phyloP scores from a whole-genome alignment of 768 basidiomycete genomes.

The Serpula lacrymans region DNA sequence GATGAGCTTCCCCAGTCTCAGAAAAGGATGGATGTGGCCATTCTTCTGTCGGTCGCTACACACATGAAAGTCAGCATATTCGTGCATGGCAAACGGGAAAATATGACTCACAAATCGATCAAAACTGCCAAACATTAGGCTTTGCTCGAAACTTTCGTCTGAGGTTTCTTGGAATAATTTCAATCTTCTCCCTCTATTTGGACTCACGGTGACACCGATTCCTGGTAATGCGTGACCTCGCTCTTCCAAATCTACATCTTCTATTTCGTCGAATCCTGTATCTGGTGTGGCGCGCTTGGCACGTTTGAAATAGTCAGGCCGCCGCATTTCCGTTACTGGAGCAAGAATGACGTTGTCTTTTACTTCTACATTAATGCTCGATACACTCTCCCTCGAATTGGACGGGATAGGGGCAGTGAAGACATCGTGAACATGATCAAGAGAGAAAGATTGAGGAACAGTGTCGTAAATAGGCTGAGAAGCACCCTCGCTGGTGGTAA shows the following conservation, averaged over 20 bases:
- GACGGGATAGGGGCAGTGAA: too few species aligned
- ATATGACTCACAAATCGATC: constrained; percentile 61
- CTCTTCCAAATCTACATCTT: constrained; percentile 16
- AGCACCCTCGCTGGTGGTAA: too few species aligned
- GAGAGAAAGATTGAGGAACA: too few species aligned
- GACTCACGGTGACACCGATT: constrained; percentile 67
- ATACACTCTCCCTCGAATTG: too few species aligned
- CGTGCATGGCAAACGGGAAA: constrained; percentile 1
- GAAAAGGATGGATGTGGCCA: constrained; percentile 7
- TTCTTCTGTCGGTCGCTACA: too few species aligned
- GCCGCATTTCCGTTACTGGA: constrained; percentile 55
- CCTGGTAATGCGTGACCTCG: constrained; percentile 19
- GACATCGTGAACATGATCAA: too few species aligned
- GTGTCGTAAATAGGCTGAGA: too few species aligned
- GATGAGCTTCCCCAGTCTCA: constrained; percentile 14
- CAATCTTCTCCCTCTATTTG: constrained; percentile 67
- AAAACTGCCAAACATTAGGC: constrained; percentile 79
- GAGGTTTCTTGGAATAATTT: constrained; percentile 80
- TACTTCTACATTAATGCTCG: too few species aligned
- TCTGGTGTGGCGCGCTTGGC: constrained; percentile 46
- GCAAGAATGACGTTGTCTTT: constrained; percentile 43
- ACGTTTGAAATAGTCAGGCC: constrained; percentile 72
- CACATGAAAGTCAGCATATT: constrained; percentile 8
- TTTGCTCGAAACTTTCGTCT: constrained; percentile 83
- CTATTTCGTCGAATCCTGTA: constrained; percentile 15